A percentile compares a stretch with the other conserved stretches of the same genome.
Conservation (phyloP, 2,329 filamentous ascomycete genomes). For the Magnaporthales sp. region DNA sequence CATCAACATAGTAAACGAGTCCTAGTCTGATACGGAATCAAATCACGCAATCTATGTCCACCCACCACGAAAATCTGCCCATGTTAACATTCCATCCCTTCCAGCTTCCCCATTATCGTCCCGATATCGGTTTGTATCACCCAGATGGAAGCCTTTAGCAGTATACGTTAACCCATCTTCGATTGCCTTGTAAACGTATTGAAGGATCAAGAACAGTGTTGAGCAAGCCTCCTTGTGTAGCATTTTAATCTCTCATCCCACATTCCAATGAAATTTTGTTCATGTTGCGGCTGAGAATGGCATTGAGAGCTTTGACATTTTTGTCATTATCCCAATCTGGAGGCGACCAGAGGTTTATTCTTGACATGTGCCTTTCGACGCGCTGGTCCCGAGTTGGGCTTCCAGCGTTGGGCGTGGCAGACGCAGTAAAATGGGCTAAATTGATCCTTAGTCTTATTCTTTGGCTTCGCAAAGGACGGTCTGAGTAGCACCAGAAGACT, state of each 20-base stretch:
- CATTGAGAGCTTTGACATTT: slow-evolving; percentile 18
- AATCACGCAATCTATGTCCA: neutral
- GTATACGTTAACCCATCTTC: neutral
- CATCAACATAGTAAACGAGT: neutral
- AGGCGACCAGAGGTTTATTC: slow-evolving; percentile 24
- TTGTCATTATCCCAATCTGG: slow-evolving; percentile 9
- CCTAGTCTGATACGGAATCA: neutral
- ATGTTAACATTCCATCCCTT: neutral
- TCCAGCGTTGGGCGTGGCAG: neutral
- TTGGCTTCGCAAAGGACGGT: slow-evolving; percentile 9
- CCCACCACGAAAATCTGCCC: neutral
- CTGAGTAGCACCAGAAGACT: slow-evolving; percentile 15
- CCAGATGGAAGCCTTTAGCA: neutral
- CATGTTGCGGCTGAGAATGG: slow-evolving; percentile 26
- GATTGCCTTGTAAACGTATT: slow-evolving; percentile 20
- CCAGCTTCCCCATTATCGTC: neutral
- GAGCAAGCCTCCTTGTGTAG: slow-evolving; percentile 25
- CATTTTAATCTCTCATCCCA: slow-evolving; percentile 38
- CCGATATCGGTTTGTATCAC: neutral
- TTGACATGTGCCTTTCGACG: neutral
- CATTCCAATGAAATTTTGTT: slow-evolving; percentile 27
- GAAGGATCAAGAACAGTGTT: slow-evolving; percentile 35
- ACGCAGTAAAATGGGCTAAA: slow-evolving; percentile 16
- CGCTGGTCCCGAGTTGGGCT: neutral
- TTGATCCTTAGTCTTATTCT: slow-evolving; percentile 13